Conservation (phyloP, 208 protist genomes). For the Crithidia mellificae region DNA sequence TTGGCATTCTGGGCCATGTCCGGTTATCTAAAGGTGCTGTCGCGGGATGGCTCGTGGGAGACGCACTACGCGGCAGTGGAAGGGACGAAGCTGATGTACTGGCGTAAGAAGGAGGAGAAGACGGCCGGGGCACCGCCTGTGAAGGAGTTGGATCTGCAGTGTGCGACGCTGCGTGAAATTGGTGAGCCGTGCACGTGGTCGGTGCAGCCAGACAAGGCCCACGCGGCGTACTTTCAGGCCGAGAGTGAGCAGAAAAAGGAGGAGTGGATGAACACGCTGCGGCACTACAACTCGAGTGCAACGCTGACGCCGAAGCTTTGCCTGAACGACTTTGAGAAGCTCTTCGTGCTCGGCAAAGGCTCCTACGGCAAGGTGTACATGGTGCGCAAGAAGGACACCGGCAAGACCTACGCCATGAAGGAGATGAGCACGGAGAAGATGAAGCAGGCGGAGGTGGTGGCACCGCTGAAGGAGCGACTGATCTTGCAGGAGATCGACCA, state of each 20-base stretch:
- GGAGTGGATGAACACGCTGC: constrained; percentile 45
- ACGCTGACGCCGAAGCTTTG: constrained; percentile 56
- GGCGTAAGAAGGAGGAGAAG: constrained; percentile 49
- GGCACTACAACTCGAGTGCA: constrained; percentile 34
- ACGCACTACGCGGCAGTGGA: constrained; percentile 71
- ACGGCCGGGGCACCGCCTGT: constrained; percentile 31
- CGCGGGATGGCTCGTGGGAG: constrained; percentile 39
- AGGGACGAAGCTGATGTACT: constrained; percentile 69
- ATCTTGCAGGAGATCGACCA: constrained; percentile 93
- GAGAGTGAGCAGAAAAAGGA: constrained; percentile 42
- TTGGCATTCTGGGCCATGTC: constrained; percentile 13
- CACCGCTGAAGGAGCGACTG: constrained; percentile 74
- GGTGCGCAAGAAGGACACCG: constrained; percentile 85
- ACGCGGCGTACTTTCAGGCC: constrained; percentile 36
- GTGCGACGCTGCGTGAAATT: constrained; percentile 34
- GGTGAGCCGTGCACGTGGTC: constrained; percentile 30
- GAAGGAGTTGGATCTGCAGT: constrained; percentile 54
- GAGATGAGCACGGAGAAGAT: constrained; percentile 85
- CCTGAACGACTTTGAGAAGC: constrained; percentile 86
- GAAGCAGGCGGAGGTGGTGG: constrained; percentile 32
- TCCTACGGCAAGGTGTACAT: constrained; percentile 93
- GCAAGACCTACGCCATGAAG: constrained; percentile 92
- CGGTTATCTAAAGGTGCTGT: constrained; percentile 53
- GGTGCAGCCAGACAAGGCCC: constrained; percentile 28
- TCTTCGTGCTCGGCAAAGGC: constrained; percentile 89